Evolutionary conservation across 805 yeast genomes (phyloP), one percentile per base, ranked within the genome.

Genomic region (Yarrowia sp.): DNA sequence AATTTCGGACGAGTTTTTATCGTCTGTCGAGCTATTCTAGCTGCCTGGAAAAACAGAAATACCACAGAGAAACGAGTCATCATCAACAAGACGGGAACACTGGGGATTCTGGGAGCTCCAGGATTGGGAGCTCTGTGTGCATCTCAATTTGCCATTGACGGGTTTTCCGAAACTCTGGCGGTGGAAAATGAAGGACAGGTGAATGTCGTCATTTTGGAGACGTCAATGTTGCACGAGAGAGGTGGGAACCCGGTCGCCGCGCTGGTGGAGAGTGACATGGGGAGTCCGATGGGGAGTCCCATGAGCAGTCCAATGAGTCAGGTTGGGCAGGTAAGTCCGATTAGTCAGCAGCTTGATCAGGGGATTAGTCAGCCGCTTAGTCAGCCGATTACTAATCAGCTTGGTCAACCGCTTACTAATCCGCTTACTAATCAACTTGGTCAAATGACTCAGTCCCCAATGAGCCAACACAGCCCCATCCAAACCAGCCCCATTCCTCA

Each of bases 81-180:
- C 17, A 44, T 72, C 40, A 58, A 63, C 33, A 42, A 71, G 14
- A 66, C 71, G 5, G 68, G 70, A 9, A 55, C 73, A 1, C 69
- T 77, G 49, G 77, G 75, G 19, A 68, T 72, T 34, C 64, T 71
- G 36, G 78, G 77, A 5, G 73, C 72, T 9, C 78, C 78, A 2
- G 78, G 76, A 2, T 39, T 71, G 53, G 76, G 72, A 9, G 73
- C 76, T 33, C 72, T 72, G 44, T 65, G 74, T 15, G 76, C 76
- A 13, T 70, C 75, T 17, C 73, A 74, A 56, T 73, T 77, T 72
- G 79, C 79, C 4, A 56, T 70, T 9, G 79, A 76, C 60, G 79
- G 79, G 4, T 68, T 76, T 43, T 43, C 76, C 24, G 78, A 75
- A 67, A 68, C 75, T 17, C 68, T 75, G 38, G 71, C 75, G 19